phyloP scores from a whole-genome alignment of 1,139 yeast species.

The Saccharomyces hybrid region DNA sequence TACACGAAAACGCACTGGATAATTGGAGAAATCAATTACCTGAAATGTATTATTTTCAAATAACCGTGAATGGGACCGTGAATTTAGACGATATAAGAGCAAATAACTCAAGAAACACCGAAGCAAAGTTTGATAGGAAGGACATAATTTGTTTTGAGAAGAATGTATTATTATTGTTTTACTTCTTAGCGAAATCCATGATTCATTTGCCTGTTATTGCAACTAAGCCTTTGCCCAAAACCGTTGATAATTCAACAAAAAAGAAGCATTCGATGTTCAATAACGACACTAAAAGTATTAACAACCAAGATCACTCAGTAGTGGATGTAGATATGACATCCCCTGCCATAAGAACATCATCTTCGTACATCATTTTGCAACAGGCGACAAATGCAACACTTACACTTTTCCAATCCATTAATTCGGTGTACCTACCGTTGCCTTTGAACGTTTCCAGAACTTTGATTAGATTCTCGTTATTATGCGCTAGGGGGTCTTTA shows the following conservation, averaged over 20 bases:
- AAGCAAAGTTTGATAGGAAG: neutral
- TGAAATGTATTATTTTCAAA: slow-evolving; percentile 50
- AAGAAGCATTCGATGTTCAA: neutral
- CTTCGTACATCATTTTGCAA: slow-evolving; percentile 62
- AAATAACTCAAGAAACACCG: slow-evolving; percentile 1
- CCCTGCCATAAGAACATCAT: slow-evolving; percentile 13
- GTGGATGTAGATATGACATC: slow-evolving; percentile 34
- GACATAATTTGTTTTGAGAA: slow-evolving; percentile 33
- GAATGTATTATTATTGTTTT: slow-evolving; percentile 55
- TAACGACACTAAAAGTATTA: neutral
- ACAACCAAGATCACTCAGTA: neutral
- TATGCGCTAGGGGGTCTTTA: slow-evolving; percentile 71
- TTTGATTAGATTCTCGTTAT: slow-evolving; percentile 56
- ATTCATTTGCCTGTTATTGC: slow-evolving; percentile 73
- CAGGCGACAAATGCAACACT: slow-evolving; percentile 66
- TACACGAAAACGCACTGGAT: slow-evolving; percentile 65
- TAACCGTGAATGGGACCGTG: slow-evolving; percentile 52
- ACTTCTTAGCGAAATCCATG: slow-evolving; percentile 72
- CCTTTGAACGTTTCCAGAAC: slow-evolving; percentile 69
- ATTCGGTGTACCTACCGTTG: slow-evolving; percentile 47
- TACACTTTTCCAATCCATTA: slow-evolving; percentile 44
- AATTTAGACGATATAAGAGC: slow-evolving; percentile 19
- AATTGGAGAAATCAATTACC: slow-evolving; percentile 75
- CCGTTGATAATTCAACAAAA: neutral
- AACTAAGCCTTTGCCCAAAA: slow-evolving; percentile 26